Evolutionary conservation across 2,329 filamentous ascomycete species (phyloP).

Genomic region (Tolypocladium sp.): DNA sequence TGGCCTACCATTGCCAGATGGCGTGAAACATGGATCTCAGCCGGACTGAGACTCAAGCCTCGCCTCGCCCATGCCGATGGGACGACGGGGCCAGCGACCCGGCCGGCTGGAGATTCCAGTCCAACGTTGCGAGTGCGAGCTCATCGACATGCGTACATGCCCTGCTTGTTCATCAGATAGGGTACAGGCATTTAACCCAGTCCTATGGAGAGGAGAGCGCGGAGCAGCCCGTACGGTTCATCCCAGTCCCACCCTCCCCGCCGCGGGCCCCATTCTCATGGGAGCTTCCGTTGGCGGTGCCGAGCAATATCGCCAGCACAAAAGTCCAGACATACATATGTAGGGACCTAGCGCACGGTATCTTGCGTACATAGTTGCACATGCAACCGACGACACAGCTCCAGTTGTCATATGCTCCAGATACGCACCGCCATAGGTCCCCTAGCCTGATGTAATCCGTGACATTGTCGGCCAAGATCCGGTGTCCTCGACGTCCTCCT

Average conservation of each 20-base stretch:
- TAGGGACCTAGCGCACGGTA: background rate
- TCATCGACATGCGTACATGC: background rate
- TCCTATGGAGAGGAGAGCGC: background rate
- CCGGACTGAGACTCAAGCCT: background rate
- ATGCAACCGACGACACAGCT: background rate
- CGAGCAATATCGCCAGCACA: background rate
- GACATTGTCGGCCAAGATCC: too few relatives aligned
- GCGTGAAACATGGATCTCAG: too few relatives aligned
- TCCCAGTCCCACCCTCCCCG: background rate
- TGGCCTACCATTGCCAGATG: background rate
- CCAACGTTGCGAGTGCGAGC: background rate
- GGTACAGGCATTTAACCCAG: too few relatives aligned
- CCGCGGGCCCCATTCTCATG: background rate
- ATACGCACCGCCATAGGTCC: too few relatives aligned
- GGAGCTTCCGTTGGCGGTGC: too few relatives aligned
- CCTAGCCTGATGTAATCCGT: too few relatives aligned
- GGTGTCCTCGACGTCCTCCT: too few relatives aligned
- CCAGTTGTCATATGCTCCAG: too few relatives aligned
- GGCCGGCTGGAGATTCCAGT: background rate
- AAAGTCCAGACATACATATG: too few relatives aligned
- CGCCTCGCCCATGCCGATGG: background rate
- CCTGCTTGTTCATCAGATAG: background rate
- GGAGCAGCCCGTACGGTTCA: background rate
- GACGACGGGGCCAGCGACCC: background rate
- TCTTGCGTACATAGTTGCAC: background rate